phyloP scores from a whole-genome alignment of 345 rosid species.

The Eucalyptus pauciflora region DNA sequence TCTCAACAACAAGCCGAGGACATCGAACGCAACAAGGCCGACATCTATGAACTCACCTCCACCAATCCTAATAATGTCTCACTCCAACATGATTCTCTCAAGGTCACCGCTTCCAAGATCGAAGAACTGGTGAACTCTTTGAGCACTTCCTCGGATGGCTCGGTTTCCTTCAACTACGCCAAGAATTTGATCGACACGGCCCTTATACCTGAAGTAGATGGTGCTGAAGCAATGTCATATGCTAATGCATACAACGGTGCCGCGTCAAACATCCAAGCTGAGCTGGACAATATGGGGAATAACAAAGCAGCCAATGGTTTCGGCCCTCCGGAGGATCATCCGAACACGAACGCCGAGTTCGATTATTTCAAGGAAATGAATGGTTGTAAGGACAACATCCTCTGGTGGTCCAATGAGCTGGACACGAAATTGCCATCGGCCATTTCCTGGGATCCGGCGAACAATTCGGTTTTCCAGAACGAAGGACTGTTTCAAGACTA shows the following conservation, averaged over 20 bases:
- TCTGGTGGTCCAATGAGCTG: constrained; percentile 61
- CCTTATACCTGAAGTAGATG: neutral
- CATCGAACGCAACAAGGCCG: neutral
- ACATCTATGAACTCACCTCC: neutral
- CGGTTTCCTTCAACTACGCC: neutral
- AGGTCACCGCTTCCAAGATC: neutral
- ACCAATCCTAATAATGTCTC: neutral
- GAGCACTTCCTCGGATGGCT: neutral
- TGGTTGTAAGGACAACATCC: constrained; percentile 24
- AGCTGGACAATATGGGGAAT: constrained; percentile 6
- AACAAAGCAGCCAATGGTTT: constrained; percentile 8
- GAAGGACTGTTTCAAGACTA: constrained; percentile 53
- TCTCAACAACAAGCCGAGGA: neutral
- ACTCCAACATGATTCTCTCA: neutral
- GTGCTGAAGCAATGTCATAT: neutral
- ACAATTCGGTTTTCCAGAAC: constrained; percentile 18
- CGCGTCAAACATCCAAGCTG: neutral
- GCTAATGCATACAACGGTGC: neutral
- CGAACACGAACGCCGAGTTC: constrained; percentile 26
- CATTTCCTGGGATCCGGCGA: constrained; percentile 56
- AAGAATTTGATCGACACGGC: neutral
- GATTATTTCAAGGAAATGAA: constrained; percentile 43
- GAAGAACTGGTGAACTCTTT: neutral
- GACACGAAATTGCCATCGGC: constrained; percentile 50
- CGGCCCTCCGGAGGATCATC: constrained; percentile 4